phyloP scores from a whole-genome alignment of 2,329 filamentous ascomycete species.

The Amesomyces nigricolor region DNA sequence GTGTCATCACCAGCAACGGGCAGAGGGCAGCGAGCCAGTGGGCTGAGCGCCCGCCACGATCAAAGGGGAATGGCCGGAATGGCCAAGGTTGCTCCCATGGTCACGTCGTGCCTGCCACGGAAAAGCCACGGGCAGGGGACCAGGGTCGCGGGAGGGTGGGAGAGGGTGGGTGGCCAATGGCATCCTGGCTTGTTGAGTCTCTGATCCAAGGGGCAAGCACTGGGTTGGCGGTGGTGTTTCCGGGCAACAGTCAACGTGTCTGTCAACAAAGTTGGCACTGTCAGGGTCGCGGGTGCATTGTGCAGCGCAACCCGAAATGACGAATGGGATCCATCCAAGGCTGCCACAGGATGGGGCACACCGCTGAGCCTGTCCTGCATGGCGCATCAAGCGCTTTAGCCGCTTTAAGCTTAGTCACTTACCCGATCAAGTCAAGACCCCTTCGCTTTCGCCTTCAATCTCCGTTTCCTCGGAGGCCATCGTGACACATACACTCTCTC shows the following conservation, averaged over 20 bases:
- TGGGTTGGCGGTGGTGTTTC: slow-evolving; percentile 13
- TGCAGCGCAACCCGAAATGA: slow-evolving; percentile 17
- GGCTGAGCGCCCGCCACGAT: slow-evolving; percentile 23
- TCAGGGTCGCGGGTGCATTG: slow-evolving; percentile 11
- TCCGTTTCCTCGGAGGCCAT: neutral
- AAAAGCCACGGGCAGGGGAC: slow-evolving; percentile 14
- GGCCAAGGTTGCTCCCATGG: slow-evolving; percentile 13
- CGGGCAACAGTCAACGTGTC: slow-evolving; percentile 12
- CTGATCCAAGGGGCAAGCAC: slow-evolving; percentile 16
- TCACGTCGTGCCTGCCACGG: slow-evolving; percentile 19
- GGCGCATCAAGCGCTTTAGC: neutral
- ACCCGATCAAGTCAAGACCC: neutral
- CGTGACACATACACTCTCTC: no score
- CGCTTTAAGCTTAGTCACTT: neutral
- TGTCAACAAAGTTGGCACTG: slow-evolving; percentile 14
- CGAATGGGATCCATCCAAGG: slow-evolving; percentile 23
- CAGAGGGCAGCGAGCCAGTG: neutral
- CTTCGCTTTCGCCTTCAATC: neutral
- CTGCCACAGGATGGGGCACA: slow-evolving; percentile 19
- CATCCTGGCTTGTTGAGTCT: slow-evolving; percentile 15
- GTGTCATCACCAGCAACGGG: slow-evolving; percentile 17
- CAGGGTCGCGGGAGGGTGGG: neutral
- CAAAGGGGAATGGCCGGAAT: slow-evolving; percentile 16
- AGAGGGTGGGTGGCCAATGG: slow-evolving; percentile 10
- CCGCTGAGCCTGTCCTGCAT: slow-evolving; percentile 14